Evolutionary conservation across 2,329 filamentous ascomycete genomes (phyloP), one percentile per base, ranked within the genome.

Genomic region (Phaeosphaeriaceae sp.): DNA sequence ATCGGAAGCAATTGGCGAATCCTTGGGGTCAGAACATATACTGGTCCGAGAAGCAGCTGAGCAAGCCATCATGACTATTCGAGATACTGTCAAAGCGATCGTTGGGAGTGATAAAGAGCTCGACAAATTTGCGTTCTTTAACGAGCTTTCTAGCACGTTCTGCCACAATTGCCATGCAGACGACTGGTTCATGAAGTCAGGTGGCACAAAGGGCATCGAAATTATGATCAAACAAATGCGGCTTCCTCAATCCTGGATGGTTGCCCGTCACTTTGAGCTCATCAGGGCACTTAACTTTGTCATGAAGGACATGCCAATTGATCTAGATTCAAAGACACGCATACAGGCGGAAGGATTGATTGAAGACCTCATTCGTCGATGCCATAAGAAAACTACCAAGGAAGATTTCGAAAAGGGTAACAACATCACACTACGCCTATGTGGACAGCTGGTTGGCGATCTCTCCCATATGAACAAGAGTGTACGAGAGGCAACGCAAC

Each of bases 181-280:
- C 71, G 94, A 99, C 65, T 99, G 95, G 94, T 99, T 96, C 68
- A 92, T 92, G 43, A 99, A 99, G 75, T 89, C 92, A 30, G 94
- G 93, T 40, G 94, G 94, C 32, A 92, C 89, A 45, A 77, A 93
- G 16, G 95, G 95, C 46, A 97, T 99, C 64, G 88, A 90, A 65
- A 87, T 95, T 48, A 78, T 99, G 49, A 87, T 93, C 26, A 93
- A 90, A 2, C 88, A 93, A 60, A 79, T 97, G 46, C 87, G 93
- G 44, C 81, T 99, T 38, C 91, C 91, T 34, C 89, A 95, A 64
- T 71, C 79, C 1, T 99, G 94, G 91, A 80, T 99, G 28, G 81
- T 85, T 16, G 83, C 87, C 11, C 89, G 91, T 61, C 92, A 97
- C 68, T 84, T 88, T 44, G 92, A 97, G 50, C 92, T 97, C 61